These are phyloP conservation scores for Diaporthe vaccinii DNA, from an alignment of 2,329 filamentous ascomycete genomes.

Conservation along the genomic window DNA sequence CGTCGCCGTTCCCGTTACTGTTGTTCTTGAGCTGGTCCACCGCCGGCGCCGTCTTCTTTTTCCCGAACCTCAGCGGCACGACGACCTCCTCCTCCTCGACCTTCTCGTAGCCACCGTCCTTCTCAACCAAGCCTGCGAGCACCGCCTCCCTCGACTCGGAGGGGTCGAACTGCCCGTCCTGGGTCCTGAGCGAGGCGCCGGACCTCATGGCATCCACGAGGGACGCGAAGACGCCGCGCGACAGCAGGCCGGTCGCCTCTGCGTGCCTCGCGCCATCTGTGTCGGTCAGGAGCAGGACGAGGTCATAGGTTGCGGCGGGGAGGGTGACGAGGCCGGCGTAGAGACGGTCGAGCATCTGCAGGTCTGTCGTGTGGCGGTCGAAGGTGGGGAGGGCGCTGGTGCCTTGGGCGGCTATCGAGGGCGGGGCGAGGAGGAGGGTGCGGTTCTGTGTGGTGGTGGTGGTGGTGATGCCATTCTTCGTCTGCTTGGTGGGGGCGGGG, in stretches of 20 bases:
- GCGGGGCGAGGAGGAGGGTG: slow-evolving; percentile 89
- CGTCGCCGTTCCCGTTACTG: slow-evolving; percentile 26
- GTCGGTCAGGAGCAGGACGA: slow-evolving; percentile 86
- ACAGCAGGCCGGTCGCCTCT: slow-evolving; percentile 75
- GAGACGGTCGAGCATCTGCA: slow-evolving; percentile 98
- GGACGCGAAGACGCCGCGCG: slow-evolving; percentile 74
- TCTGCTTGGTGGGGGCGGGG: slow-evolving; percentile 45
- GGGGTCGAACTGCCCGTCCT: slow-evolving; percentile 72
- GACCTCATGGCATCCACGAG: slow-evolving; percentile 79
- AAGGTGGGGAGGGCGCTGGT: slow-evolving; percentile 77
- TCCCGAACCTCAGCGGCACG: slow-evolving; percentile 73
- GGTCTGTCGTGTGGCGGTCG: slow-evolving; percentile 83
- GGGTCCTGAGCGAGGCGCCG: slow-evolving; percentile 76
- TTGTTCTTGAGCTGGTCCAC: not conserved
- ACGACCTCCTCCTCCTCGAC: slow-evolving; percentile 73
- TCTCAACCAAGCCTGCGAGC: slow-evolving; percentile 81
- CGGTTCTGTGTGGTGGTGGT: slow-evolving; percentile 55
- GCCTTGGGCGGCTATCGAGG: slow-evolving; percentile 88
- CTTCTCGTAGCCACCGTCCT: slow-evolving; percentile 78
- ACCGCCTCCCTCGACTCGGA: slow-evolving; percentile 82
- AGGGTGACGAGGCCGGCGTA: slow-evolving; percentile 84
- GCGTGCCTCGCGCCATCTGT: slow-evolving; percentile 73
- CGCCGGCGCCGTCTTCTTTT: slow-evolving; percentile 66
- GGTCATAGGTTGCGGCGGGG: slow-evolving; percentile 82
- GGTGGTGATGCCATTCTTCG: slow-evolving; percentile 41